Conservation (phyloP, 495 filamentous ascomycete genomes). For the Bryoglossum gracile region DNA sequence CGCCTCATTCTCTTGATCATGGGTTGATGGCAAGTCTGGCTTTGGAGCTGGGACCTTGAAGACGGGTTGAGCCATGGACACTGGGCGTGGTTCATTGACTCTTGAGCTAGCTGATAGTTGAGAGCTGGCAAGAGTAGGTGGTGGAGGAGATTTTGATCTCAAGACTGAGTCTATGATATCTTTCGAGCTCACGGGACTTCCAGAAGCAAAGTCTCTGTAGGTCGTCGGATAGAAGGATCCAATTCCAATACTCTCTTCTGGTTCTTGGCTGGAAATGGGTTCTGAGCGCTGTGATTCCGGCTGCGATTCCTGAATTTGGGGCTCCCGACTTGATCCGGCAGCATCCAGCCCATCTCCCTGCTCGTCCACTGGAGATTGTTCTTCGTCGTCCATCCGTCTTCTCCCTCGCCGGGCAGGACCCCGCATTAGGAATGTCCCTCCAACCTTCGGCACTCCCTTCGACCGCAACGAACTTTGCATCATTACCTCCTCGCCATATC, state of each 20-base stretch:
- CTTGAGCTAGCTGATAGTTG: slow-evolving; percentile 9
- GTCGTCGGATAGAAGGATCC: slow-evolving; percentile 16
- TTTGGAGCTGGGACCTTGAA: slow-evolving; percentile 61
- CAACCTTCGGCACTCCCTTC: slow-evolving; percentile 64
- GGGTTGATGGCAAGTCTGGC: slow-evolving; percentile 45
- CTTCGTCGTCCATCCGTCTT: slow-evolving; percentile 65
- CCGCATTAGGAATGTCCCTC: slow-evolving; percentile 66
- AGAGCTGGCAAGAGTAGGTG: slow-evolving; percentile 19
- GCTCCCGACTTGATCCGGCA: slow-evolving; percentile 24
- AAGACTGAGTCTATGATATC: slow-evolving; percentile 20
- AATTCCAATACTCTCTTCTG: slow-evolving; percentile 2
- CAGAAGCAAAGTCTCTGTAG: slow-evolving; percentile 22
- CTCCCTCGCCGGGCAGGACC: slow-evolving; percentile 67
- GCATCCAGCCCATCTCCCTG: slow-evolving; percentile 25
- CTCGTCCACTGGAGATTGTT: slow-evolving; percentile 30
- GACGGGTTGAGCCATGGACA: slow-evolving; percentile 40
- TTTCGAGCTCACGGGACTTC: slow-evolving; percentile 24
- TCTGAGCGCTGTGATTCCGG: slow-evolving; percentile 16
- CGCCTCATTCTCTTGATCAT: slow-evolving; percentile 77
- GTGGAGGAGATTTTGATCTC: slow-evolving; percentile 23
- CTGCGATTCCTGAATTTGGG: slow-evolving; percentile 24
- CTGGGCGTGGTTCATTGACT: slow-evolving; percentile 25
- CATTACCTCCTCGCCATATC: slow-evolving; percentile 47
- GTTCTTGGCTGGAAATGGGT: slow-evolving; percentile 14
- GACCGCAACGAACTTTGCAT: slow-evolving; percentile 62